phyloP scores from a whole-genome alignment of 2,329 filamentous ascomycete species.

The Beauveria australis region DNA sequence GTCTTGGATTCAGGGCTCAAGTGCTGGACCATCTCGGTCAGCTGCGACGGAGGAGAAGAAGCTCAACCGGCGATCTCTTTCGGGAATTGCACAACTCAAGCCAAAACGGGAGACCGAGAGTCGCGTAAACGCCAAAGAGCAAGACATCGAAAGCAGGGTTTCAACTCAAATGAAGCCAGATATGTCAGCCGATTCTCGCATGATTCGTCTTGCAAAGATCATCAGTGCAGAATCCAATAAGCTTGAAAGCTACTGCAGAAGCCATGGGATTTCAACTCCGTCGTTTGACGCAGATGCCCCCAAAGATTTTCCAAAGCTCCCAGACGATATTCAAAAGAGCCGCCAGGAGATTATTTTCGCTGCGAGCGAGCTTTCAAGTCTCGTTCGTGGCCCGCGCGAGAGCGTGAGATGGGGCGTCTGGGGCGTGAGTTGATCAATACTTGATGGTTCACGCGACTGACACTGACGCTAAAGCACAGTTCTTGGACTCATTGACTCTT shows the following conservation, averaged over 20 bases:
- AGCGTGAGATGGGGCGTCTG: conserved; percentile 43
- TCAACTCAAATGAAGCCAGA: conserved; percentile 8
- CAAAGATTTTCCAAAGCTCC: conserved; percentile 38
- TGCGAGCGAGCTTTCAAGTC: conserved; percentile 36
- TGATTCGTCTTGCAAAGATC: conserved; percentile 37
- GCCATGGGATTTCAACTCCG: conserved; percentile 32
- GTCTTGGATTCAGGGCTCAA: conserved; percentile 10
- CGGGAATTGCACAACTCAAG: neutral
- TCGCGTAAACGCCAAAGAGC: neutral
- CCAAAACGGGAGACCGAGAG: neutral
- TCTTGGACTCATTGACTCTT: conserved; percentile 41
- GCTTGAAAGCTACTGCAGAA: conserved; percentile 38
- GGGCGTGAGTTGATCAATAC: conserved; percentile 34
- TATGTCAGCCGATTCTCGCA: conserved; percentile 24
- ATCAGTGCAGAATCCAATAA: conserved; percentile 42
- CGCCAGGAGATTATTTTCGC: conserved; percentile 40
- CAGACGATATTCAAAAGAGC: conserved; percentile 35
- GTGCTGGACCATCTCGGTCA: neutral
- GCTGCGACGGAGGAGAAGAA: conserved; percentile 6
- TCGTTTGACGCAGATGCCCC: conserved; percentile 38
- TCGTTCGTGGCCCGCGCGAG: conserved; percentile 43
- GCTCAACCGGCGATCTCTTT: conserved; percentile 8
- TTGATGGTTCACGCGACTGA: neutral
- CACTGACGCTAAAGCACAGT: conserved; percentile 25
- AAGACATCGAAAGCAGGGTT: neutral